Base-by-base conservation (phyloP, 306 rosid species). In the Aeschynomene evenia region DNA sequence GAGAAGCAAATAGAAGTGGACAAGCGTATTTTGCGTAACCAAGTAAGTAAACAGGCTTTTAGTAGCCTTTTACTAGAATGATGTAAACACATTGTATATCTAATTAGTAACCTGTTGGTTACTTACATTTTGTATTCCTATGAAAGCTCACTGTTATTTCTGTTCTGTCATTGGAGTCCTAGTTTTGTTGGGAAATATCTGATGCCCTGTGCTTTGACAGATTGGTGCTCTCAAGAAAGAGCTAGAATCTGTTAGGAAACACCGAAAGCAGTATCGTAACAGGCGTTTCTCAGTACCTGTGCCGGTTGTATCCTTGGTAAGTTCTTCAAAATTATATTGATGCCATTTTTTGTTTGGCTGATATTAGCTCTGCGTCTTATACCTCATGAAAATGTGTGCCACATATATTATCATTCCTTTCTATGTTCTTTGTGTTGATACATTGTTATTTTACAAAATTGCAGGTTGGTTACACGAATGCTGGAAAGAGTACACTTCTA, bases 1-100 rank as follows among this genome's bases (percentile, higher is more conserved):
- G 99, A 94, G 84, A 94, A 94, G 63, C 96, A 94, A 73, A 94
- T 88, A 84, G 99, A 94, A 84, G 97, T 87, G 78, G 99, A 94
- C 79, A 91, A 94, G 52, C 99, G 97, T 78, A 94, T 94, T 80
- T 74, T 91, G 79, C 92, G 97, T 29, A 77, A 89, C 81, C 96
- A 94, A 83, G 99, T 94, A 86, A 85, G 92, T 58, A 31, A 34
- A 51, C 49, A 52, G 52, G 22, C 23, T 52, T 15, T 9, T 63
- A 49, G n/a, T n/a, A n/a, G n/a, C n/a, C n/a, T n/a, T n/a, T n/a
- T n/a, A n/a, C n/a, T n/a, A n/a, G n/a, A n/a, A n/a, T n/a, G n/a
- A 40, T 40, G n/a, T 61, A 22, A 20, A 18, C 37, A 40, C 42
- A 49, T 54, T 53, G 13, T 24, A 26, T 68, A 45, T 62, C 72